Percentiles rank a stretch among this genome's conserved stretches.
phyloP scores from a whole-genome alignment of 2,329 filamentous ascomycete genomes.

The Aspergillus fijiensis region DNA sequence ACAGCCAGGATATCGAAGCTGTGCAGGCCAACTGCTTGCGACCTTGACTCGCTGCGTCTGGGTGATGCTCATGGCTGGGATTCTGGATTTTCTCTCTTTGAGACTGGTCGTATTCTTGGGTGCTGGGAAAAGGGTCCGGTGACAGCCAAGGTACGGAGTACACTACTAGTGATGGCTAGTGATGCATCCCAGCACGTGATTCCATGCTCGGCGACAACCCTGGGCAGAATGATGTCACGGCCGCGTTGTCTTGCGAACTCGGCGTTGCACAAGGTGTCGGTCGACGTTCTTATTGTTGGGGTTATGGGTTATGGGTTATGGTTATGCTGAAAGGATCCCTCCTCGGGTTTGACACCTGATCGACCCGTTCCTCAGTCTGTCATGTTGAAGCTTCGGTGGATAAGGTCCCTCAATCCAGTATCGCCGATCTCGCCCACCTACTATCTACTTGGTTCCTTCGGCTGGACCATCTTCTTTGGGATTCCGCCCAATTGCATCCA shows the following conservation, averaged over 20 bases:
- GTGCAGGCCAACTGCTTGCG: not conserved
- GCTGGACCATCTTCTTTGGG: constrained; percentile 7
- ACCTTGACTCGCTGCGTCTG: not conserved
- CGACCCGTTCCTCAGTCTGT: not conserved
- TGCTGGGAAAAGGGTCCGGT: not conserved
- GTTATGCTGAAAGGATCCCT: no score
- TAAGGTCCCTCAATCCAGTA: not conserved
- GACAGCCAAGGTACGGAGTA: not conserved
- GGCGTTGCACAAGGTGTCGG: no score
- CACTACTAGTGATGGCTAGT: not conserved
- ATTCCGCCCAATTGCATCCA: not conserved
- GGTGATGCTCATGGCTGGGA: not conserved
- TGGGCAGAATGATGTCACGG: not conserved
- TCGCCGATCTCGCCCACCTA: not conserved
- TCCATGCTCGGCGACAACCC: not conserved
- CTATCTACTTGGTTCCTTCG: not conserved
- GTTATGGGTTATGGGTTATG: no score
- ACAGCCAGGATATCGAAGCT: not conserved
- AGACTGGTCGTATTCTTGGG: not conserved
- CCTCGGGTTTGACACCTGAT: not conserved
- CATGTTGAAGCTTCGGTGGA: not conserved
- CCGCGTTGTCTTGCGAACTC: not conserved
- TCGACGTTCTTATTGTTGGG: no score
- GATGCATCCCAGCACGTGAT: not conserved
- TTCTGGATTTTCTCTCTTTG: not conserved